These are phyloP conservation scores for Xerocomus brunneocitrinus DNA, from an alignment of 768 basidiomycete genomes.

Conservation along the genomic window DNA sequence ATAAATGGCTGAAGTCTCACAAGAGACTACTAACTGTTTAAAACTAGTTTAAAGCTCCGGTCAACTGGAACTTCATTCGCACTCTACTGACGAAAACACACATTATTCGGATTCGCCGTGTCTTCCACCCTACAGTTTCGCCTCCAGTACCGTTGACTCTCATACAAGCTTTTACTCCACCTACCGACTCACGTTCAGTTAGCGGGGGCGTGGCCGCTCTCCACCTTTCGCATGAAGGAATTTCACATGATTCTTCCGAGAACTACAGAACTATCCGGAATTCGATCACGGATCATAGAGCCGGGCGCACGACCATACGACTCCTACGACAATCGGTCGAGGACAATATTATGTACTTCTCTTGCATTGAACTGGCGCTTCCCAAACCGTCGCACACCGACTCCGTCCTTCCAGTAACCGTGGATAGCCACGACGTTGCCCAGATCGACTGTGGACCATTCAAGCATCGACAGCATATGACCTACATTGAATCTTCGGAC, in stretches of 20 bases:
- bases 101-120: background rate
- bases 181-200: background rate
- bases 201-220: background rate
- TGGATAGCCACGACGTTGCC: background rate
- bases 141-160: background rate
- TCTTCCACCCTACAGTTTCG: background rate
- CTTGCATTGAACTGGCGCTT: background rate
- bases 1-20: background rate
- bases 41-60: background rate
- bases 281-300: background rate
- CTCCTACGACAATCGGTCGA: background rate
- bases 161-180: background rate
- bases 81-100: background rate
- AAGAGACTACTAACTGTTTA: background rate
- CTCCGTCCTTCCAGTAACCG: background rate
- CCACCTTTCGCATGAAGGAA: background rate
- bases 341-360: background rate
- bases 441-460: background rate
- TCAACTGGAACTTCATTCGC: background rate
- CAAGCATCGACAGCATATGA: background rate
- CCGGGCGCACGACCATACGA: background rate
- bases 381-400: background rate
- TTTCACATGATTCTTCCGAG: background rate
- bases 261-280: background rate
- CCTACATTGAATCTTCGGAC: background rate